Evolutionary conservation across 176 grass and related monocot species (phyloP), one percentile per base, ranked within the genome.

Genomic region (Oropetium thomaeum): DNA sequence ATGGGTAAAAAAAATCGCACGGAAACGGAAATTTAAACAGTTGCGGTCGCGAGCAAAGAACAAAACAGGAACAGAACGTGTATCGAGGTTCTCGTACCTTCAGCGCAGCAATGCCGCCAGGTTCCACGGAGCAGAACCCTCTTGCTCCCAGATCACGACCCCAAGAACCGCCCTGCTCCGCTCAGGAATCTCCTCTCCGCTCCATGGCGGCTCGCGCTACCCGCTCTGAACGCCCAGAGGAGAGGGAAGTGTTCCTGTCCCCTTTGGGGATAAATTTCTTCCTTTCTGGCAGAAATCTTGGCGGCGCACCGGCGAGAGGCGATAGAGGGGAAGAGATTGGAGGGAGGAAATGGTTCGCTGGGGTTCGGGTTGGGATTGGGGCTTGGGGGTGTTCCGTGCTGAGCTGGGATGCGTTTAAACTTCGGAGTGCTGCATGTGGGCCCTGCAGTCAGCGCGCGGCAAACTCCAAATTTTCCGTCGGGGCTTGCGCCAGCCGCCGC

Each of bases 391-490:
- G 39, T 14, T 14, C 4, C 2, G 12, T 68, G 65, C 15, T 69
- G 66, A 69, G 64, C 28, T 69, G 48, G 58, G 57, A 20, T 19
- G 16, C 43, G 49, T 88, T 83, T 65, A 41, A 88, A 88, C 51
- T 63, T 29, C 74, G 47, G 10, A 2, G 61, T 8, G 10, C 77
- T 79, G 79, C 82, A 6, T 38, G 81, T 58, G 70, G 81, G 69
- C 20, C 68, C 69, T 19, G 0, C 0, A 14, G 41, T 26, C 28
- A 65, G 52, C 61, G 86, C 81, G 87, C 87, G 87, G 87, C 87
- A 89, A 89, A 52, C 12, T 89, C 76, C 81, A 54, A 89, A 77
- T 31, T 66, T 69, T 71, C 22, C 65, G 60, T 78, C 26, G 76
- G 62, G 72, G 13, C 19, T 12, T 73, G 74, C 60, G 71, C 68